These are phyloP conservation scores for Sclerotinia trifoliorum DNA, from an alignment of 2,329 filamentous ascomycete genomes.

Conservation along the genomic window DNA sequence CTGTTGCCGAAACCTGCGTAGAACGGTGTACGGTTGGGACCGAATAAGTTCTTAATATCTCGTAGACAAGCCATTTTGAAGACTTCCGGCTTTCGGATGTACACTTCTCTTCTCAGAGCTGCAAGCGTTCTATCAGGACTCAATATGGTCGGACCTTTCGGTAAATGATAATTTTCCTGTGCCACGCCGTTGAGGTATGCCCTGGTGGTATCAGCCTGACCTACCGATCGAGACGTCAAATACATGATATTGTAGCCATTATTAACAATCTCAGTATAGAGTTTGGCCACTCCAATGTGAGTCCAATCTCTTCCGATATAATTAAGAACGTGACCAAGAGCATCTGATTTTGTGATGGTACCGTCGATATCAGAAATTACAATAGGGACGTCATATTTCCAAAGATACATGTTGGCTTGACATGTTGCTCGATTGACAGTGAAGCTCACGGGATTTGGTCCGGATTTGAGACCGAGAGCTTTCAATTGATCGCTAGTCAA, in stretches of 20 bases:
- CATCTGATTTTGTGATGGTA: conserved; percentile 97
- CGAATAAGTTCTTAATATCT: conserved; percentile 89
- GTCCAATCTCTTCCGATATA: conserved; percentile 99
- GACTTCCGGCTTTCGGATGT: conserved; percentile 92
- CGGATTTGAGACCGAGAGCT: conserved; percentile 73
- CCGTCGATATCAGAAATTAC: conserved; percentile 99
- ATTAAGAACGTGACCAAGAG: conserved; percentile 88
- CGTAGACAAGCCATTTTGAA: conserved; percentile 99
- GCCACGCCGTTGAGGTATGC: conserved; percentile 85
- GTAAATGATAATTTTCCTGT: conserved; percentile 83
- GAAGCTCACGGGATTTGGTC: conserved; percentile 93
- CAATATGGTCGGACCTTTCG: conserved; percentile 89
- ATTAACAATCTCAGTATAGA: conserved; percentile 91
- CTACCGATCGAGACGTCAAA: conserved; percentile 88
- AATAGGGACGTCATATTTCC: conserved; percentile 86
- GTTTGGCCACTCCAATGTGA: conserved; percentile 90
- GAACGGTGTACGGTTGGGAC: conserved; percentile 74
- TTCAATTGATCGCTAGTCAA: conserved; percentile 95
- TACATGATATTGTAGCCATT: conserved; percentile 99
- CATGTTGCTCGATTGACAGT: conserved; percentile 95
- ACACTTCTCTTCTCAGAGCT: conserved; percentile 86
- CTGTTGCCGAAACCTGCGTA: conserved; percentile 97
- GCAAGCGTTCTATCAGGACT: conserved; percentile 95
- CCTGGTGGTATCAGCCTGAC: conserved; percentile 86
- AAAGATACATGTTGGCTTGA: conserved; percentile 88